A percentile compares a stretch with the other conserved stretches of the same genome.
Evolutionary conservation across 345 rosid genomes (phyloP).

Genomic region (Citrus unshiu): DNA sequence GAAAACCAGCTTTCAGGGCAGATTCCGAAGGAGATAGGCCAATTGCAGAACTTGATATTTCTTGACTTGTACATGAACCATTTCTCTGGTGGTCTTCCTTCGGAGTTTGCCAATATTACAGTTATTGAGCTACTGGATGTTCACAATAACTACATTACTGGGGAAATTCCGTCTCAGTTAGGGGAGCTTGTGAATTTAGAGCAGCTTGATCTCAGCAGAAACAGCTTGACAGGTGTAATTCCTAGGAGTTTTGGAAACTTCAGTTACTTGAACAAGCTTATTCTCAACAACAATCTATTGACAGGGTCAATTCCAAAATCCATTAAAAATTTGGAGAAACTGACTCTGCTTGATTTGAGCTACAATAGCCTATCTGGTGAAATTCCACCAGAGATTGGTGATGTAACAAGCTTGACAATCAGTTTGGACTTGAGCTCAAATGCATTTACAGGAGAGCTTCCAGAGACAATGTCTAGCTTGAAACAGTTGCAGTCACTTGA

Average conservation of each 20-base stretch:
- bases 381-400: slow-evolving; percentile 77
- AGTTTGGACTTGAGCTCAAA: slow-evolving; percentile 79
- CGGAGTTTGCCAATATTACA: slow-evolving; percentile 66
- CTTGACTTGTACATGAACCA: slow-evolving; percentile 89
- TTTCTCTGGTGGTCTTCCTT: slow-evolving; percentile 75
- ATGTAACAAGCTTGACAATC: slow-evolving; percentile 74
- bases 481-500: slow-evolving; percentile 89
- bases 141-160: slow-evolving; percentile 79
- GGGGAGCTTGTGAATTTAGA: slow-evolving; percentile 93
- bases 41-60: slow-evolving; percentile 83
- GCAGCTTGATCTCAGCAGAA: slow-evolving; percentile 94
- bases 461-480: slow-evolving; percentile 59
- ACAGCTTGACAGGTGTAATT: slow-evolving; percentile 72
- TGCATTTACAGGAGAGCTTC: slow-evolving; percentile 60
- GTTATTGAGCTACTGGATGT: slow-evolving; percentile 88
- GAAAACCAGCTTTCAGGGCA: slow-evolving; percentile 91
- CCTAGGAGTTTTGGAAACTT: slow-evolving; percentile 82
- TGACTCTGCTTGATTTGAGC: slow-evolving; percentile 86
- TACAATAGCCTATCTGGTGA: slow-evolving; percentile 66
- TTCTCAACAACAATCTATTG: slow-evolving; percentile 79
- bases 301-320: slow-evolving; percentile 72
- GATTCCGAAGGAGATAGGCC: slow-evolving; percentile 81
- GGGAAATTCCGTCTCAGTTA: slow-evolving; percentile 69
- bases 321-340: slow-evolving; percentile 56
- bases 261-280: slow-evolving; percentile 91